Evolutionary conservation across 202 grass and related monocot genomes (phyloP).

Genomic region (Elaeis oleifera): DNA sequence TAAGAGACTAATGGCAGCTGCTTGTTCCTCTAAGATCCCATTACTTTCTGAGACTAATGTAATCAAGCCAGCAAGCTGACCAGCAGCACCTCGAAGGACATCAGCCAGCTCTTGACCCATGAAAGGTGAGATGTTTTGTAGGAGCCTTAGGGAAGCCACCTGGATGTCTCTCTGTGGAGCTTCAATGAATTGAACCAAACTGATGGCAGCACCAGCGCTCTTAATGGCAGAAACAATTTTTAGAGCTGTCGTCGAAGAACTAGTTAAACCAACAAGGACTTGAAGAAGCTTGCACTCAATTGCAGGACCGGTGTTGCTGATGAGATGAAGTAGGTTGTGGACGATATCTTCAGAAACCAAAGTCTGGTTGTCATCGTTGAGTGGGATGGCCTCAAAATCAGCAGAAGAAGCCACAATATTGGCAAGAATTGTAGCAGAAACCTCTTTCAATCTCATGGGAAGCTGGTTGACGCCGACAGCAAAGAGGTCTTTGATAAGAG

Average conservation of each 20-base stretch:
- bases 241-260: constrained; percentile 31
- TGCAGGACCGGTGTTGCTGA: constrained; percentile 57
- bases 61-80: constrained; percentile 48
- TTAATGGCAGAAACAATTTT: constrained; percentile 54
- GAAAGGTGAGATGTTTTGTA: constrained; percentile 50
- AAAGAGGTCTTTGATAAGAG: constrained; percentile 54
- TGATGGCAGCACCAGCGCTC: constrained; percentile 56
- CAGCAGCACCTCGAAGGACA: constrained; percentile 40
- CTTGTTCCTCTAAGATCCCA: constrained; percentile 44
- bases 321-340: constrained; percentile 59
- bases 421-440: constrained; percentile 45
- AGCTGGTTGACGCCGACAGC: constrained; percentile 38
- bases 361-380: constrained; percentile 34
- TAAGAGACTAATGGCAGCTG: constrained; percentile 47
- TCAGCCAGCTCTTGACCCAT: constrained; percentile 57
- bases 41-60: constrained; percentile 28
- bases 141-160: constrained; percentile 42
- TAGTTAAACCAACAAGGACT: constrained; percentile 36
- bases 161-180: constrained; percentile 50
- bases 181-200: constrained; percentile 64
- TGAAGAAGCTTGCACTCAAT: constrained; percentile 68
- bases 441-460: constrained; percentile 58
- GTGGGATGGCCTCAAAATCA: constrained; percentile 36
- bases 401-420: constrained; percentile 51
- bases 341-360: constrained; percentile 59